Evolutionary conservation across 164 flowering plant species (phyloP).

Genomic region (Berberis vulgaris): DNA sequence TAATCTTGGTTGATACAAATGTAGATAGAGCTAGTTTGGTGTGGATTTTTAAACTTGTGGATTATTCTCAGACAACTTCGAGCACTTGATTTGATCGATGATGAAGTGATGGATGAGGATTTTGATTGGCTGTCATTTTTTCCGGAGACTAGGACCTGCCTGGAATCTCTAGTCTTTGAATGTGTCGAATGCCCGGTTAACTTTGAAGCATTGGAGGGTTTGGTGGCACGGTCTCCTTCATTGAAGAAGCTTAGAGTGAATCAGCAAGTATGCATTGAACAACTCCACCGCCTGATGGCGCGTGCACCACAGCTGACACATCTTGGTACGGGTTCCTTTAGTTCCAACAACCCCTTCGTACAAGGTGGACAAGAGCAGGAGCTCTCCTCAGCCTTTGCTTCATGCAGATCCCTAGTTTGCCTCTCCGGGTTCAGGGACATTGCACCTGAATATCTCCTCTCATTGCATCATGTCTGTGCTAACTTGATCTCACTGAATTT

Average conservation of each 20-base stretch:
- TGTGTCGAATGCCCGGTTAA: constrained; percentile 58
- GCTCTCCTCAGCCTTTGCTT: constrained; percentile 48
- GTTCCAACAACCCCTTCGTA: constrained; percentile 17
- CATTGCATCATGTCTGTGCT: constrained; percentile 61
- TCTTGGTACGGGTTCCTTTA: constrained; percentile 85
- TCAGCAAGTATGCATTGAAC: constrained; percentile 39
- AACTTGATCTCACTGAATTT: constrained; percentile 73
- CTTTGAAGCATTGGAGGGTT: constrained; percentile 52
- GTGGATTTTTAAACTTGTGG: neutral
- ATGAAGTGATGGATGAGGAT: constrained; percentile 59
- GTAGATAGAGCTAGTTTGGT: too few relatives aligned
- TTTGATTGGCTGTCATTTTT: constrained; percentile 86
- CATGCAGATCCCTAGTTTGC: constrained; percentile 54
- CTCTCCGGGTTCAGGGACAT: constrained; percentile 80
- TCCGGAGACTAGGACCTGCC: constrained; percentile 49
- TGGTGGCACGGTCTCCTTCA: constrained; percentile 65
- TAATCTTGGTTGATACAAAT: too few relatives aligned
- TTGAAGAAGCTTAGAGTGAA: constrained; percentile 69
- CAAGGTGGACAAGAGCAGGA: constrained; percentile 46
- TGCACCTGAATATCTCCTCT: constrained; percentile 40
- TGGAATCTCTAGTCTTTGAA: constrained; percentile 71
- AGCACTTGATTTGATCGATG: constrained; percentile 77
- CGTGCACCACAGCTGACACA: constrained; percentile 85
- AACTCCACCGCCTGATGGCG: constrained; percentile 54
- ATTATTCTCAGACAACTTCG: constrained; percentile 45